These are phyloP conservation scores for Saussurea involucrata DNA, from an alignment of 129 eudicot genomes.

Conservation along the genomic window DNA sequence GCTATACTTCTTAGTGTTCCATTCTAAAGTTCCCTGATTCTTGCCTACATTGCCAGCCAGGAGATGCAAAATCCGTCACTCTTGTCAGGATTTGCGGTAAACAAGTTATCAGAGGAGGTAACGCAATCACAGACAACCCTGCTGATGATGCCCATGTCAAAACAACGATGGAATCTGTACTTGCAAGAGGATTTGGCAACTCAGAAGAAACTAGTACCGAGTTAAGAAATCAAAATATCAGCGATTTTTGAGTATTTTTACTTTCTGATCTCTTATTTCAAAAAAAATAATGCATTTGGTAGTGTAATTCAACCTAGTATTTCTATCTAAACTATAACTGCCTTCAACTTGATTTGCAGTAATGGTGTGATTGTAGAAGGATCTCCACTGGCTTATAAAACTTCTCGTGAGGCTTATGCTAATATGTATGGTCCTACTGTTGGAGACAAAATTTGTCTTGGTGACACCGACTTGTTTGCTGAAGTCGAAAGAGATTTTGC, in stretches of 20 bases:
- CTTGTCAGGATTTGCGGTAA: constrained; percentile 78
- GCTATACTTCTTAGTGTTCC: constrained; percentile 6
- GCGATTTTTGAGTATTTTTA: no score
- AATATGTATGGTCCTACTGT: constrained; percentile 91
- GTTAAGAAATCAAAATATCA: constrained; percentile 27
- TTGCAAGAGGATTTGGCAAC: constrained; percentile 47
- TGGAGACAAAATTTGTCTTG: constrained; percentile 96
- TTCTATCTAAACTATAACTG: constrained; percentile 2
- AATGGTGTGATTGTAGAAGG: constrained; percentile 59
- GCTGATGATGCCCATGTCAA: constrained; percentile 48
- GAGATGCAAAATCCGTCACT: constrained; percentile 75
- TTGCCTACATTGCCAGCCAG: constrained; percentile 60
- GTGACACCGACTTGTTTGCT: constrained; percentile 91
- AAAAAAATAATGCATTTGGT: neutral
- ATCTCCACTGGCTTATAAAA: constrained; percentile 38
- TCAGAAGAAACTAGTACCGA: constrained; percentile 50
- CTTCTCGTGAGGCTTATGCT: constrained; percentile 78
- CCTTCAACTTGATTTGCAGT: constrained; percentile 39
- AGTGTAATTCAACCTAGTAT: neutral
- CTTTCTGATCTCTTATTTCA: constrained; percentile 7
- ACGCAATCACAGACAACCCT: constrained; percentile 66
- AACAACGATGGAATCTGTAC: constrained; percentile 48
- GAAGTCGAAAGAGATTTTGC: constrained; percentile 84
- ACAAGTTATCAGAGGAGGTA: constrained; percentile 85
- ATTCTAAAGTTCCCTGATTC: neutral